These are phyloP conservation scores for Alloascoidea hylecoeti DNA, from an alignment of 805 yeast genomes.

Conservation along the genomic window DNA sequence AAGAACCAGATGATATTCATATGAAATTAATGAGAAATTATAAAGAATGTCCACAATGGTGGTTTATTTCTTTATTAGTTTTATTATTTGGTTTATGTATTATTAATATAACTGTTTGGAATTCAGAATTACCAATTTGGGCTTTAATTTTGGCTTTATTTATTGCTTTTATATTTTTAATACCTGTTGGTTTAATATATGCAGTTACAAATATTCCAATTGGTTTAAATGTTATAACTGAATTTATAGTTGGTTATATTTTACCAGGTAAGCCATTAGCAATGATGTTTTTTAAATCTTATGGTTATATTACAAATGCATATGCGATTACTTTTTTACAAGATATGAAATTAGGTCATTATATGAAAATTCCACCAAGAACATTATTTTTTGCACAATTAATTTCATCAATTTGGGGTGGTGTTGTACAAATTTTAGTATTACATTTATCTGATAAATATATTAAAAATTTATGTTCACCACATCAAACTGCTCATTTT, in stretches of 20 bases:
- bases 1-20: conserved; percentile 29
- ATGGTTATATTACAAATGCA: conserved; percentile 36
- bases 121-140: conserved; percentile 43
- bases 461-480: conserved; percentile 26
- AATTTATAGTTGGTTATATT: conserved; percentile 50
- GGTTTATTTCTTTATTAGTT: conserved; percentile 33
- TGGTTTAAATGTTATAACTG: conserved; percentile 49
- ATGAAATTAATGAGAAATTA: conserved; percentile 41
- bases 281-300: conserved; percentile 46
- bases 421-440: conserved; percentile 27
- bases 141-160: conserved; percentile 42
- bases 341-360: conserved; percentile 53
- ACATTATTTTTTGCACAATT: conserved; percentile 39
- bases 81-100: conserved; percentile 30
- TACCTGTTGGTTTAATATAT: conserved; percentile 48
- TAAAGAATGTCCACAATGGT: conserved; percentile 51
- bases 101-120: conserved; percentile 23
- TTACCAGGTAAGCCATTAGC: conserved; percentile 52
- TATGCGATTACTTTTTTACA: conserved; percentile 40
- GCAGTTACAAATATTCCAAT: conserved; percentile 48
- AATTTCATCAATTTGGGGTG: conserved; percentile 28
- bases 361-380: conserved; percentile 49
- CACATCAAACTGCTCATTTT: conserved; percentile 27
- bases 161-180: conserved; percentile 37
- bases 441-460: conserved; percentile 24